Evolutionary conservation across 73 alveolate species (phyloP), one percentile per base, ranked within the genome.

Genomic region (Uronychia binucleata): DNA sequence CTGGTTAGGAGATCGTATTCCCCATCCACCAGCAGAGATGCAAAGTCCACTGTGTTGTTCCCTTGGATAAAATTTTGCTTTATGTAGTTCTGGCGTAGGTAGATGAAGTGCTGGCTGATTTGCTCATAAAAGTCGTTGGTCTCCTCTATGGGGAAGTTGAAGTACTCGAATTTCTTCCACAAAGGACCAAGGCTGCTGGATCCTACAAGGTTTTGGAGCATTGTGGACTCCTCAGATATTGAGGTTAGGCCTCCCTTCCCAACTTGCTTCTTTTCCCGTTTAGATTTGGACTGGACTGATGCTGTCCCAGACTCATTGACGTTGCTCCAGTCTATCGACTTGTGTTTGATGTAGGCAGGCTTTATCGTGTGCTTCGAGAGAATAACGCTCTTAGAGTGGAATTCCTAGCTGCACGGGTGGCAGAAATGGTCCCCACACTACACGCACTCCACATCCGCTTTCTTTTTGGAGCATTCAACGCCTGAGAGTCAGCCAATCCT

Each of bases 151-250:
- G 92, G 79, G 79, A 86, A 86, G 29, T 78, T 79, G 31, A 31
- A 86, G 60, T 86, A 79, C 74, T 86, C 92, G 59, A 86, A 86
- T 59, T 86, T 86, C 84, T 79, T 86, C 92, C 92, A 86, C 1
- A 8, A 1, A 1, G 91, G 82, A 35, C 67, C 67, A 46, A 46
- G 67, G n/a, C 19, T 11, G 5, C 19, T 46, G 5, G 67, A 5
- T 19, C 67, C 67, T 11, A 46, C 67, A 11, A 46, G 19, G 67
- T 46, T 46, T 19, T 46, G 67, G n/a, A 46, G 67, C 67, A 46
- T 46, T 46, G 19, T 19, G 5, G 67, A 46, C 5, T 46, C 67
- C n/a, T 46, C 67, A 11, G 5, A 46, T 46, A 5, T 46, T 46
- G 5, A 11, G 19, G 67, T 11, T 46, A 19, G 19, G 19, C n/a